Evolutionary conservation across 768 basidiomycete genomes (phyloP).

Genomic region (Termitomyces sp.): DNA sequence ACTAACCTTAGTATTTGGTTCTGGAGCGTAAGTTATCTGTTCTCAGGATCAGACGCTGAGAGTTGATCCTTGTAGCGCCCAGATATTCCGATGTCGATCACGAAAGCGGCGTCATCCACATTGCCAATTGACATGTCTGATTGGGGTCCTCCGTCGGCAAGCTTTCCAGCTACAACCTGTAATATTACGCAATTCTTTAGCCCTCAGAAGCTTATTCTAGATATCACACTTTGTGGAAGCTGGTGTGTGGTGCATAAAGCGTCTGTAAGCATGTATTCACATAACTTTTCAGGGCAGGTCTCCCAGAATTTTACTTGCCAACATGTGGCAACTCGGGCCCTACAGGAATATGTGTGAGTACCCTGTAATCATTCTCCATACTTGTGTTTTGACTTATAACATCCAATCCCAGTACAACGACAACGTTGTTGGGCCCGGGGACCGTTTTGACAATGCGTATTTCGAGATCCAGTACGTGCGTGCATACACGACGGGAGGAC

Average conservation of each 20-base stretch:
- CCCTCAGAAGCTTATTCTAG: conserved; percentile 45
- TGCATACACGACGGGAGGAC: conserved; percentile 29
- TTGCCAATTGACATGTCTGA: conserved; percentile 32
- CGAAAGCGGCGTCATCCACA: conserved; percentile 18
- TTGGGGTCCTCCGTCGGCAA: conserved; percentile 42
- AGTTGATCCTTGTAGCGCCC: conserved; percentile 28
- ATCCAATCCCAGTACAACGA: conserved; percentile 37
- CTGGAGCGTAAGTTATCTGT: conserved; percentile 35
- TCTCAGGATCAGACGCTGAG: neutral
- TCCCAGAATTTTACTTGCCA: conserved; percentile 32
- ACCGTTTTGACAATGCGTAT: conserved; percentile 43
- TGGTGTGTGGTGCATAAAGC: conserved; percentile 24
- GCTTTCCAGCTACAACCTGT: conserved; percentile 35
- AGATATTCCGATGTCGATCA: conserved; percentile 33
- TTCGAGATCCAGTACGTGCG: conserved; percentile 69
- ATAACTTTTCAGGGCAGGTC: conserved; percentile 36
- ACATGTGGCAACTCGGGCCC: conserved; percentile 33
- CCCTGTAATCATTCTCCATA: neutral
- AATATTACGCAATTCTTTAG: conserved; percentile 39
- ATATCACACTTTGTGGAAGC: conserved; percentile 52
- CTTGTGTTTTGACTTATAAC: conserved; percentile 1
- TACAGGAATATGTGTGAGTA: conserved; percentile 31
- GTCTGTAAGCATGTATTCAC: neutral
- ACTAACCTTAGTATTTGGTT: conserved; percentile 38
- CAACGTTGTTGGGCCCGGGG: conserved; percentile 44